Evolutionary conservation across 2,329 filamentous ascomycete genomes (phyloP).

Genomic region (Pseudomassariella vexata): DNA sequence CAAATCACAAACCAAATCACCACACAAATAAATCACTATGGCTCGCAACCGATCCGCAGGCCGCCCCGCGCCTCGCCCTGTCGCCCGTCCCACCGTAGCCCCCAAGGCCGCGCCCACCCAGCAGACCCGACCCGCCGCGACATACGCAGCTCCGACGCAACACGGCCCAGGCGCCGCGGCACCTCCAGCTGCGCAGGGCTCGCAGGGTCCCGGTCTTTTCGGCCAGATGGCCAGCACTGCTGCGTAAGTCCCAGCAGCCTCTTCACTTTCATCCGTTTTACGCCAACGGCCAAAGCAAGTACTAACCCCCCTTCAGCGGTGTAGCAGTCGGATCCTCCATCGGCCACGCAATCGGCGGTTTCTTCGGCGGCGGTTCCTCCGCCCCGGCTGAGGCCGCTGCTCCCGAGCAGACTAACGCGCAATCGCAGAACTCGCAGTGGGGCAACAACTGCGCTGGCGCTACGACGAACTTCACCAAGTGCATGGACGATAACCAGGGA

Average conservation of each 20-base stretch:
- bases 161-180: constrained; percentile 41
- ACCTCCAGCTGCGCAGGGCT: constrained; percentile 42
- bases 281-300: constrained; percentile 1
- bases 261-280: constrained; percentile 2
- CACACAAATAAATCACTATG: constrained; percentile 45
- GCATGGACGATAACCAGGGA: constrained; percentile 91
- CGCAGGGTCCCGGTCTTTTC: constrained; percentile 77
- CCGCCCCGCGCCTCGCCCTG: constrained; percentile 41
- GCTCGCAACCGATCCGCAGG: constrained; percentile 70
- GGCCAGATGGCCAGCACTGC: constrained; percentile 97
- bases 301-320: constrained; percentile 54
- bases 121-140: constrained; percentile 65
- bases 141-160: constrained; percentile 55
- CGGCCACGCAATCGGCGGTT: constrained; percentile 86
- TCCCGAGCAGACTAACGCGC: constrained; percentile 39
- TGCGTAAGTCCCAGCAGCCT: constrained; percentile 63
- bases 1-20: background rate
- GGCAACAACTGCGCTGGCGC: constrained; percentile 71
- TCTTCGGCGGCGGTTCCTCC: constrained; percentile 72
- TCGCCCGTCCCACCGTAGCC: constrained; percentile 61
- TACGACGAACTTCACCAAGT: constrained; percentile 82
- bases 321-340: constrained; percentile 93
- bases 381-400: constrained; percentile 46
- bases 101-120: constrained; percentile 49
- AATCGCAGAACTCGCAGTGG: constrained; percentile 46